Conservation (phyloP, 768 basidiomycete genomes). For the Auriculariales sp. region DNA sequence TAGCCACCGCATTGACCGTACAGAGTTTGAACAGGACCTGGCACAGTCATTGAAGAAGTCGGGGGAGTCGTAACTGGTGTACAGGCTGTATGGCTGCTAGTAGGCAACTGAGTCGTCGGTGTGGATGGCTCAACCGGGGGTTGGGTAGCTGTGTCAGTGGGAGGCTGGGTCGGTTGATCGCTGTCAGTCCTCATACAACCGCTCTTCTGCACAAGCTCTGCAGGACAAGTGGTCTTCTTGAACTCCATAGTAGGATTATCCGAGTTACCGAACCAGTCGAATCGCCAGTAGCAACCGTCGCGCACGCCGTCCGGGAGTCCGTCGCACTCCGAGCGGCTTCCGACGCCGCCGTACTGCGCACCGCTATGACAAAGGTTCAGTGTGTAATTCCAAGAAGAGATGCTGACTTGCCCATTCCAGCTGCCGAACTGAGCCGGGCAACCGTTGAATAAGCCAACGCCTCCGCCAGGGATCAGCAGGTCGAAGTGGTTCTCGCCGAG, state of each 20-base stretch:
- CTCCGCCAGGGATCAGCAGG: constrained; percentile 9
- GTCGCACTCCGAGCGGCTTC: constrained; percentile 5
- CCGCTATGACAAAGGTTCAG: not conserved
- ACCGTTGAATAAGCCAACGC: constrained; percentile 7
- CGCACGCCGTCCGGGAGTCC: constrained; percentile 5
- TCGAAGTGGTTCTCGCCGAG: constrained; percentile 7
- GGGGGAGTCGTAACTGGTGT: no score
- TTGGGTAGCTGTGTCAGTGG: no score
- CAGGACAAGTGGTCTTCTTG: constrained; percentile 7
- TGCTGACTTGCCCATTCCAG: constrained; percentile 1
- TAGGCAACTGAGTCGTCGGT: no score
- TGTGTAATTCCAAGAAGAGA: not conserved
- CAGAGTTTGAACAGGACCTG: no score
- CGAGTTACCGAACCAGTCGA: constrained; percentile 7
- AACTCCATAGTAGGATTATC: constrained; percentile 8
- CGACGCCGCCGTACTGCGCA: constrained; percentile 8
- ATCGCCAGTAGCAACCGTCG: constrained; percentile 7
- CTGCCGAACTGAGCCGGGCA: constrained; percentile 7
- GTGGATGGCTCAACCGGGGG: no score
- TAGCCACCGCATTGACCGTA: no score
- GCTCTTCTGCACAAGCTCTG: not conserved
- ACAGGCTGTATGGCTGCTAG: no score
- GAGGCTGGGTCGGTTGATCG: no score
- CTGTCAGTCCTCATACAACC: constrained; percentile 6
- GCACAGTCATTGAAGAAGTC: no score